phyloP scores from a whole-genome alignment of 169 alveolate genomes.

The Fabrea salina region DNA sequence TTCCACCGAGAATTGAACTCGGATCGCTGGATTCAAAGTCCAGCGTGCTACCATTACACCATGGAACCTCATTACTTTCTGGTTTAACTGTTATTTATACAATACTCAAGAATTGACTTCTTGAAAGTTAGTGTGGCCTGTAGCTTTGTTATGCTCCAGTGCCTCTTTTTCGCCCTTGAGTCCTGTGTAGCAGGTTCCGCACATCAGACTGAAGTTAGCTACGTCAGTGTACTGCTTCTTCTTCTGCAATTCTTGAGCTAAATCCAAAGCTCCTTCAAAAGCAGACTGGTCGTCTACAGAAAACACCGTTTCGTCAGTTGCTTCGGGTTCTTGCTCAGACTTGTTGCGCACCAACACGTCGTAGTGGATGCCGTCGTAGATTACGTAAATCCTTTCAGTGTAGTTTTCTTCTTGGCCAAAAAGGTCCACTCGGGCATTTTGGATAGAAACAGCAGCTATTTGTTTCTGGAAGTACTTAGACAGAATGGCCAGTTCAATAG shows the following conservation, averaged over 20 bases:
- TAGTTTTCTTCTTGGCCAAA: slow-evolving; percentile 58
- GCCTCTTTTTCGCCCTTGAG: slow-evolving; percentile 69
- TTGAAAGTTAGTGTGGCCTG: slow-evolving; percentile 73
- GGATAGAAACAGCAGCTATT: slow-evolving; percentile 62
- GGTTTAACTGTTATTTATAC: not conserved
- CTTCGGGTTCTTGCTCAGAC: slow-evolving; percentile 42
- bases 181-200: slow-evolving; percentile 64
- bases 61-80: not conserved
- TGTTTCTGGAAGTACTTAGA: slow-evolving; percentile 50
- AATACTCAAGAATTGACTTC: slow-evolving; percentile 40
- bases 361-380: slow-evolving; percentile 76
- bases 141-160: slow-evolving; percentile 52
- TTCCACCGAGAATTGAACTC: not conserved
- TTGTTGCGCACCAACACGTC: slow-evolving; percentile 64
- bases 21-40: not conserved
- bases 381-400: slow-evolving; percentile 55
- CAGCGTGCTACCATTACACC: slow-evolving; percentile 4
- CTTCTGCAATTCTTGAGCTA: slow-evolving; percentile 58
- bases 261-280: slow-evolving; percentile 43
- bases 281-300: slow-evolving; percentile 45
- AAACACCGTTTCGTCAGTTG: slow-evolving; percentile 53
- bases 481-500: slow-evolving; percentile 62
- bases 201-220: slow-evolving; percentile 43
- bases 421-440: slow-evolving; percentile 45
- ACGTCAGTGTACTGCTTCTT: slow-evolving; percentile 54